Conservation (phyloP, 192 early-diverging fungal genomes). For the Oehlia diaphana region DNA sequence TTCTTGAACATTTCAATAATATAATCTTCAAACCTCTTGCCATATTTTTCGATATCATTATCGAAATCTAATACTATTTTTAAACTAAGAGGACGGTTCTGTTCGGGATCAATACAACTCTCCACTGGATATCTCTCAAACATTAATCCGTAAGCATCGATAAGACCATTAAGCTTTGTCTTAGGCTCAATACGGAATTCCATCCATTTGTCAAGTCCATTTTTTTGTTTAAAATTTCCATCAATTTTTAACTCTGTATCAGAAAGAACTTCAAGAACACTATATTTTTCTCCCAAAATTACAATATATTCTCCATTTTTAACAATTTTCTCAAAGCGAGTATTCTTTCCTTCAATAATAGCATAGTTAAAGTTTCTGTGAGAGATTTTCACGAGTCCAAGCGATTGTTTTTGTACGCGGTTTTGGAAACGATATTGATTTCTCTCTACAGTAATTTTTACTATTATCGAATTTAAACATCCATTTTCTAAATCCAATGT, state of each 20-base stretch:
- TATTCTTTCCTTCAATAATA: conserved; percentile 10
- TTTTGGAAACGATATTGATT: conserved; percentile 17
- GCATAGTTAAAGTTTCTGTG: no score
- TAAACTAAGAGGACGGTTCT: neutral
- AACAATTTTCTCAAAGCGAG: neutral
- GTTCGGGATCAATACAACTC: neutral
- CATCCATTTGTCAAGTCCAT: neutral
- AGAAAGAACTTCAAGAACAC: conserved; percentile 11
- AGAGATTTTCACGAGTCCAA: no score
- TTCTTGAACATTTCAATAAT: neutral
- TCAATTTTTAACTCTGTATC: conserved; percentile 11
- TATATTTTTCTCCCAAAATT: conserved; percentile 1
- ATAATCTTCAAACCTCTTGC: neutral
- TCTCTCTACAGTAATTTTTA: conserved; percentile 16
- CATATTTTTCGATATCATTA: neutral
- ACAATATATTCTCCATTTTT: conserved; percentile 18
- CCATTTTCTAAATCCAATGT: conserved; percentile 9
- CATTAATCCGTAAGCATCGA: conserved; percentile 10
- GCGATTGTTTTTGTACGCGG: no score
- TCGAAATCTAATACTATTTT: neutral
- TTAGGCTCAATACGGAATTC: conserved; percentile 6
- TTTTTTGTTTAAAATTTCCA: neutral
- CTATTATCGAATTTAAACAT: neutral
- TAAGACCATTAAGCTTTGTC: neutral
- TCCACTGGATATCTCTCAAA: conserved; percentile 11